These are phyloP conservation scores for Paramyrothecium roridum DNA, from an alignment of 2,329 filamentous ascomycete genomes.

Conservation along the genomic window DNA sequence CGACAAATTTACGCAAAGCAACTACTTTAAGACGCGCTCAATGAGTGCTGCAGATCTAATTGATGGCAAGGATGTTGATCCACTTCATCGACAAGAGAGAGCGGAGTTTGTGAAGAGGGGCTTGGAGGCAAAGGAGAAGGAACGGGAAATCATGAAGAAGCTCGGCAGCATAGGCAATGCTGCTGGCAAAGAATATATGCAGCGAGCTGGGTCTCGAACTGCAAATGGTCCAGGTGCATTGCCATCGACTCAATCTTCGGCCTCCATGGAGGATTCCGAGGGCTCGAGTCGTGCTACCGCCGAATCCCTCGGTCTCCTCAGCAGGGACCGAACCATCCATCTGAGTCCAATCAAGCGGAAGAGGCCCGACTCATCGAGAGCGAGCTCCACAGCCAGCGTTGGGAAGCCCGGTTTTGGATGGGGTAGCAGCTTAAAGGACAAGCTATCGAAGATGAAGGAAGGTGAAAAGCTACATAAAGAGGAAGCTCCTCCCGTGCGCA, in stretches of 20 bases:
- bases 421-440: conserved; percentile 52
- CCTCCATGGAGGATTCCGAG: conserved; percentile 15
- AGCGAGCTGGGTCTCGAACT: conserved; percentile 20
- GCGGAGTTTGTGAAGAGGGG: conserved; percentile 64
- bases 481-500: conserved; percentile 47
- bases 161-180: conserved; percentile 63
- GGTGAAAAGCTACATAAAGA: conserved; percentile 47
- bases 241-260: background rate
- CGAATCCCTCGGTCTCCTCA: conserved; percentile 27
- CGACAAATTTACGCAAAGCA: conserved; percentile 56
- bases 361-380: conserved; percentile 46
- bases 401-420: conserved; percentile 45
- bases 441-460: conserved; percentile 60
- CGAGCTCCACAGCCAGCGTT: conserved; percentile 21
- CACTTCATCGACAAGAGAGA: conserved; percentile 56
- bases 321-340: conserved; percentile 42
- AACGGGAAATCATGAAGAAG: conserved; percentile 68
- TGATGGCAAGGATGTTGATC: conserved; percentile 59
- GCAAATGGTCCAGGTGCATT: background rate
- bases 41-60: conserved; percentile 59
- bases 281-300: conserved; percentile 37
- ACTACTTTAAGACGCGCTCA: conserved; percentile 49
- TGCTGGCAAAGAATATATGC: conserved; percentile 70
- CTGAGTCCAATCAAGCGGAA: conserved; percentile 62
- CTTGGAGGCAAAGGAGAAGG: conserved; percentile 66